Percentiles rank a stretch among this genome's conserved stretches.
Evolutionary conservation across 805 yeast species (phyloP).

Genomic region (Candida hungchunana): DNA sequence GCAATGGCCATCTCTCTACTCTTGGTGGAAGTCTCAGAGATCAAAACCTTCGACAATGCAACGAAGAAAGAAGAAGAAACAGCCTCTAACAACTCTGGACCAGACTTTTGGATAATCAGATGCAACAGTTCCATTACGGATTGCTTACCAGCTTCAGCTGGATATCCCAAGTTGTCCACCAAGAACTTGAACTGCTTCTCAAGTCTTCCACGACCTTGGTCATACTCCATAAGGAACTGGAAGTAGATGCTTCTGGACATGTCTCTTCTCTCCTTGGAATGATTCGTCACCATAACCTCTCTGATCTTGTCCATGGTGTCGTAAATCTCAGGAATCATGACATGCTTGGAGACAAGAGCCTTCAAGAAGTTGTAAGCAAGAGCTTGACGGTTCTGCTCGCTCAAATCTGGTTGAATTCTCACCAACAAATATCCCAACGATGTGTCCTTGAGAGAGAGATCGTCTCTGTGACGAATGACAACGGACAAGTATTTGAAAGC

Average conservation of each 20-base stretch:
- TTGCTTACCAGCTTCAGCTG: constrained; percentile 80
- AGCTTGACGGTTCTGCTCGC: constrained; percentile 86
- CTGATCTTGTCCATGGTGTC: constrained; percentile 81
- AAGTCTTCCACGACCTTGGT: constrained; percentile 82
- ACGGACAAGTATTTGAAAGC: constrained; percentile 70
- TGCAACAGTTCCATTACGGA: constrained; percentile 87
- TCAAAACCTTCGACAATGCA: constrained; percentile 70
- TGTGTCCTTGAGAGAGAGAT: constrained; percentile 59
- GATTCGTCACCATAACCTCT: constrained; percentile 85
- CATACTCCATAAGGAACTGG: constrained; percentile 88
- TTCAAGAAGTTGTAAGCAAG: constrained; percentile 81
- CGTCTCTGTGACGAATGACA: constrained; percentile 64
- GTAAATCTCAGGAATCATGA: constrained; percentile 82
- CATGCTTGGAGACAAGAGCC: constrained; percentile 68
- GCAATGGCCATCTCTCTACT: constrained; percentile 83
- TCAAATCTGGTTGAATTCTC: constrained; percentile 78
- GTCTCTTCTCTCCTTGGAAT: constrained; percentile 74
- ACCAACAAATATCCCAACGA: constrained; percentile 72
- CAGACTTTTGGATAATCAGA: constrained; percentile 61
- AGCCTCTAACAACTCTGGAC: constrained; percentile 51
- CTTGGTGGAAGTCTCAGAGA: constrained; percentile 69
- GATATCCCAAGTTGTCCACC: constrained; percentile 77
- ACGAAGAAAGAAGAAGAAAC: constrained; percentile 77
- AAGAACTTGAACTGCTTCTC: constrained; percentile 80
- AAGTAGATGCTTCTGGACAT: constrained; percentile 79